Evolutionary conservation across 306 rosid genomes (phyloP), one percentile per base, ranked within the genome.

Genomic region (Boehmeria nivea): DNA sequence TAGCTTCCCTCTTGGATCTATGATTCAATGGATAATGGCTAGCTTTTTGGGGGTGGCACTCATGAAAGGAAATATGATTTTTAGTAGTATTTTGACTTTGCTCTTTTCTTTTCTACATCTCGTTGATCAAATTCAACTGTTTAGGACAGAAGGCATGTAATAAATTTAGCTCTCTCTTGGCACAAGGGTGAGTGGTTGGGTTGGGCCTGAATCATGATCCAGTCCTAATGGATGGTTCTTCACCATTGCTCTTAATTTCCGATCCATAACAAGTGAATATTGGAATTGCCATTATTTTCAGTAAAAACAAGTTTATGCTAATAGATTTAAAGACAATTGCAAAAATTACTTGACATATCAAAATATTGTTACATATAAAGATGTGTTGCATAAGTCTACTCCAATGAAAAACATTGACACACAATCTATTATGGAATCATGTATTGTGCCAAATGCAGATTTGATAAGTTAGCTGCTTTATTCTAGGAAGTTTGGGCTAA

Each of bases 1-100:
- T 3, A 21, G 6, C n/a, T 47, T 19, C 17, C 21, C 21, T 15
- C 15, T 51, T 51, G 21, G 22, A 27, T 51, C 33, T 25, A 33
- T 51, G 57, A 51, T 51, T 51, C 57, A 17, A 26, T 25, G 12
- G 39, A 49, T 22, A 51, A 51, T 51, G 54, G 34, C 28, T 15
- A 23, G 7, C 54, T 49, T 49, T 49, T 46, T 12, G 33, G 54
- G 31, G 7, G 25, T 13, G 20, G 33, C 12, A 12, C n/a, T 10
- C 3, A 13, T 49, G 16, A 20, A 23, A 40, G 12, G 54, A 24
- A 10, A 49, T 13, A 49, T 22, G 33, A 46, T 46, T 46, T 33
- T 46, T 22, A 49, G 6, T 12, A 25, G 18, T 15, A 27, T 26
- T 27, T 51, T 28, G 39, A 51, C 57, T 51, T 2, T 19, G 2